Evolutionary conservation across 1,284 basidiomycete species (phyloP).

Genomic region (Singerocomus inundabilis): DNA sequence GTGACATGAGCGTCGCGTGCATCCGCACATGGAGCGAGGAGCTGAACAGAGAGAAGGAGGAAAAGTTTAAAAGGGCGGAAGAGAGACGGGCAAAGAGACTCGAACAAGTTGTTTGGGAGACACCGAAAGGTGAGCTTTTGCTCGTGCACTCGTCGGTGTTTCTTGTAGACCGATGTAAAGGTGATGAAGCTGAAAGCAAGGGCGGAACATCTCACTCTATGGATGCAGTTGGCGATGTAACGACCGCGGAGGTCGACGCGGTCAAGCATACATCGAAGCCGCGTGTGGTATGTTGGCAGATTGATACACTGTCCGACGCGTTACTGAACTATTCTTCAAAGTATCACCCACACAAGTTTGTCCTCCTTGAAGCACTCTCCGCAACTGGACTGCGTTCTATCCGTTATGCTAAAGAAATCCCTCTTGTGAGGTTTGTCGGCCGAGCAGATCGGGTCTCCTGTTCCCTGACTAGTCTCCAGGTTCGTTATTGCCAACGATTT

Average conservation of each 20-base stretch:
- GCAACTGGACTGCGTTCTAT: constrained; percentile 96
- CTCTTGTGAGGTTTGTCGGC: constrained; percentile 69
- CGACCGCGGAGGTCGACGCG: constrained; percentile 3
- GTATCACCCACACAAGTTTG: constrained; percentile 67
- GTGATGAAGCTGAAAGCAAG: constrained; percentile 3
- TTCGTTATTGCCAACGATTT: constrained; percentile 94
- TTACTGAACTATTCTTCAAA: constrained; percentile 18
- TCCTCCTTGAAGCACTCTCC: constrained; percentile 91
- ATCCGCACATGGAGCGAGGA: constrained; percentile 86
- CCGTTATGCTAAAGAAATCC: constrained; percentile 97
- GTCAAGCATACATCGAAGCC: constrained; percentile 11
- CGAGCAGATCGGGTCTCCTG: neutral
- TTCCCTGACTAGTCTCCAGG: constrained; percentile 34
- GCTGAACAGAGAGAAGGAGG: constrained; percentile 64
- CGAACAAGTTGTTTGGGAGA: constrained; percentile 28
- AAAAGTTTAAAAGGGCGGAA: constrained; percentile 52
- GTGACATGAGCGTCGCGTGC: constrained; percentile 88
- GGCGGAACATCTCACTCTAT: neutral
- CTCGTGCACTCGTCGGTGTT: constrained; percentile 19
- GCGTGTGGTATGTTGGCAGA: constrained; percentile 23
- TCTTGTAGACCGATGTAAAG: constrained; percentile 1
- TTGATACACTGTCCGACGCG: neutral
- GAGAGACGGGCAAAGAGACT: constrained; percentile 36
- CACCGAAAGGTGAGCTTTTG: constrained; percentile 17
- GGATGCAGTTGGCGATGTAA: neutral